These are phyloP conservation scores for Acorus calamus DNA, from an alignment of 106 monocot species.

Conservation along the genomic window DNA sequence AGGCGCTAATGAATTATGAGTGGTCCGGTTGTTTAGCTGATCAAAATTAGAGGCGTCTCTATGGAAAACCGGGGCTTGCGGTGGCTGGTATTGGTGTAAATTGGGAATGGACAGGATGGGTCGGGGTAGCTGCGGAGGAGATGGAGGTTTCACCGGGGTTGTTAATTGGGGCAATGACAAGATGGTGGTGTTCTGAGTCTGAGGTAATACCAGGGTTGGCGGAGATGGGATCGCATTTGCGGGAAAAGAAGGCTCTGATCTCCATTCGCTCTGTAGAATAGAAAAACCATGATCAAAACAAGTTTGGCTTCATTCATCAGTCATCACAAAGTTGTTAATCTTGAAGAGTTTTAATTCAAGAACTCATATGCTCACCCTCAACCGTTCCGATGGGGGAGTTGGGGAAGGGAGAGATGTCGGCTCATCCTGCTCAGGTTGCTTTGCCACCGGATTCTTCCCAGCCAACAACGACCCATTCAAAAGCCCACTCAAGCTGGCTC, in stretches of 20 bases:
- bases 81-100: neutral
- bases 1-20: too few species aligned
- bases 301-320: too few species aligned
- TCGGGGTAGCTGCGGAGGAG: constrained; percentile 3
- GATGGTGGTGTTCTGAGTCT: constrained; percentile 3
- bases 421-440: neutral
- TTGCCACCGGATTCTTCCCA: neutral
- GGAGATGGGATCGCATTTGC: neutral
- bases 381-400: constrained; percentile 40
- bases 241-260: constrained; percentile 7
- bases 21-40: too few species aligned
- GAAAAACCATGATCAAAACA: neutral
- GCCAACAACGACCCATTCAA: neutral
- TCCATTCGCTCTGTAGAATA: constrained; percentile 35
- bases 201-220: constrained; percentile 1
- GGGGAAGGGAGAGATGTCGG: constrained; percentile 64
- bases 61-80: neutral
- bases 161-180: constrained; percentile 8
- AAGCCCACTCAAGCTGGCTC: constrained; percentile 14
- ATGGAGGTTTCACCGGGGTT: constrained; percentile 10
- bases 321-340: too few species aligned
- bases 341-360: too few species aligned
- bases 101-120: neutral
- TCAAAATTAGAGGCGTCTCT: too few species aligned
- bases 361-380: constrained; percentile 1